Base-by-base conservation (phyloP, 2,329 filamentous ascomycete species). In the Mollisiaceae sp. region DNA sequence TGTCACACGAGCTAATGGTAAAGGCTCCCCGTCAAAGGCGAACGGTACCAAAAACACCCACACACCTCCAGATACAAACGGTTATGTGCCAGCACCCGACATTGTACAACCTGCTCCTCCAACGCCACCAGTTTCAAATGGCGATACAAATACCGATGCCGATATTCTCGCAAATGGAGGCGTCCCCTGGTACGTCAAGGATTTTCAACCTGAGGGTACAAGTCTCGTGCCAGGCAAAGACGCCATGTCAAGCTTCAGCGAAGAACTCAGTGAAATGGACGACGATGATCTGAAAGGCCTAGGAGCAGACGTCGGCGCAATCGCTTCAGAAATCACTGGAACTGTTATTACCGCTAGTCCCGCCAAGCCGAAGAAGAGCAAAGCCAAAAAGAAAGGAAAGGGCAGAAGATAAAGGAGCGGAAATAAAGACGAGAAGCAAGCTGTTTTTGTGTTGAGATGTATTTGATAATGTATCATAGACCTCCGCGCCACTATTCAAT, bases 261-360 rank as follows among this genome's bases (percentile, higher is more conserved):
- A 97, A 77, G 92, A 94, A 71, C 83, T 97, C 24, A 96, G 91
- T 64, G 94, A 97, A 75, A 88, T 97, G 76, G 94, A 97, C 72
- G 94, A 97, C 70, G 93, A 96, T 60, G 92, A 94, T 78, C 82
- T 97, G 65, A 89, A 91, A 73, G 92, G 90, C 39, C 80, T 93
- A 15, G 70, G 70, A 47, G 79, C 80, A 15, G 78, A 79, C 32
- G 60, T 70, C 24, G 69, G 27, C 27, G 27, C 27, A 32, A 32
- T 64, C 9, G 63, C 56, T 43, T 64, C 20, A 24, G 66, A 69
- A 27, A 58, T 50, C 27, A 55, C 64, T 20, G 58, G 43, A 22
- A 60, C 56, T 43, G 59, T 65, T 14, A 52, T 67, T 24, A 60
- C 56, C 22, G 64, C 64, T 20, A 65, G 20, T 59, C 59, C 67